Evolutionary conservation across 129 eudicot genomes (phyloP), one percentile per base, ranked within the genome.

Genomic region (Arctium minus): DNA sequence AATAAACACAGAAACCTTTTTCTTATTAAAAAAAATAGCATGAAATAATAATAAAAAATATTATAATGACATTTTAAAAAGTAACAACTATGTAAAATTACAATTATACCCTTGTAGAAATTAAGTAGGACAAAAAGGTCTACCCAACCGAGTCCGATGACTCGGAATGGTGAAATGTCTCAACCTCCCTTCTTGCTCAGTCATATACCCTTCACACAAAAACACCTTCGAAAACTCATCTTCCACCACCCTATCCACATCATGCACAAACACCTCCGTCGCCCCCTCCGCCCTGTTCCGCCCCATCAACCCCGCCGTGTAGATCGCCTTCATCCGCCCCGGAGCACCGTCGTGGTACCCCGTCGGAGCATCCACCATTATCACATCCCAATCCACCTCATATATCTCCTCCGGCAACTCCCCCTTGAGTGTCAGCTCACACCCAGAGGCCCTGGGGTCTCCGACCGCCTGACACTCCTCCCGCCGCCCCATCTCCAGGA

Each of bases 281-380:
- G 91, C 94, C 8, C 98, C 94, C 1, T 72, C 85, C 75, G 76
- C 92, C 42, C 94, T 77, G 5, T 89, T 92, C 83, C 97, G 89
- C 11, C 79, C 96, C 86, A 94, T 82, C 69, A 94, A 6, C 69
- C 98, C 97, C 0, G 96, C 97, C 4, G 97, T 92, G 82, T 89
- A 94, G 0, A 94, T 91, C 17, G 96, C 98, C 35, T 73, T 88
- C 98, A 94, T 94, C 74, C 98, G 74, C 73, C 97, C 96, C 8
- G 96, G 97, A 9, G 94, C 96, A 70, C 69, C 96, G 2, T 89
- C 91, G 4, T 79, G 87, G 80, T 88, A 94, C 74, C 98, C 97
- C 3, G 94, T 91, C 9, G 98, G 98, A 8, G 97, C 98, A 64
- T 94, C 98, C 81, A 94, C 96, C 96, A 94, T 92, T 75, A 94